phyloP scores from a whole-genome alignment of 768 basidiomycete genomes.

The Boletus rufocinnamomeus region DNA sequence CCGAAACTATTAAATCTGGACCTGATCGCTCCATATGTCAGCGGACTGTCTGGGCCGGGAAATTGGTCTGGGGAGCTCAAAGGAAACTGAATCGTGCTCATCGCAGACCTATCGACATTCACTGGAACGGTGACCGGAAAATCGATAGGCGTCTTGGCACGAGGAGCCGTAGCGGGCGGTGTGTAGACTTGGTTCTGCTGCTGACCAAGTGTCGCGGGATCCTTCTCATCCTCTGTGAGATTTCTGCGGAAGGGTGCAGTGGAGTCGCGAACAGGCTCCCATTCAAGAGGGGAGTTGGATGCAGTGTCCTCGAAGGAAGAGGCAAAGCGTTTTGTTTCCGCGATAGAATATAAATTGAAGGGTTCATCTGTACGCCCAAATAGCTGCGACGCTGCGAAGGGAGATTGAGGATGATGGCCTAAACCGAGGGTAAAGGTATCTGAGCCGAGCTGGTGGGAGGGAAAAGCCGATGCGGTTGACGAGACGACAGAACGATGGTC shows the following conservation, averaged over 20 bases:
- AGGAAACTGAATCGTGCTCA: conserved; percentile 81
- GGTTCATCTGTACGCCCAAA: conserved; percentile 79
- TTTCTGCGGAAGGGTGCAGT: conserved; percentile 76
- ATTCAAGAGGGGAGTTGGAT: conserved; percentile 50
- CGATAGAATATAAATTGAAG: conserved; percentile 80
- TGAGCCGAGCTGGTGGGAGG: conserved; percentile 73
- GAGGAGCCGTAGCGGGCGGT: conserved; percentile 38
- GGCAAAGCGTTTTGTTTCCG: conserved; percentile 63
- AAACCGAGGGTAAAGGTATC: conserved; percentile 41
- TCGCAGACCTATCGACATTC: conserved; percentile 46
- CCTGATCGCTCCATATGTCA: conserved; percentile 48
- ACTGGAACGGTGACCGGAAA: conserved; percentile 59
- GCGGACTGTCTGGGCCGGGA: conserved; percentile 54
- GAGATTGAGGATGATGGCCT: conserved; percentile 71
- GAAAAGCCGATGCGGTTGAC: conserved; percentile 65
- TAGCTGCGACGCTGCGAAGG: conserved; percentile 84
- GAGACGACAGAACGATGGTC: conserved; percentile 82
- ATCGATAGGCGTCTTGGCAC: conserved; percentile 55
- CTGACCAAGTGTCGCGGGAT: conserved; percentile 46
- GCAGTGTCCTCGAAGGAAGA: conserved; percentile 57
- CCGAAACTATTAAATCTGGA: conserved; percentile 72
- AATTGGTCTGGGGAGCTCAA: conserved; percentile 72
- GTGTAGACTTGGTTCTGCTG: conserved; percentile 30
- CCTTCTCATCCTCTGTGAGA: conserved; percentile 77
- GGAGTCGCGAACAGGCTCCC: conserved; percentile 53